phyloP scores from a whole-genome alignment of 2,329 filamentous ascomycete species.

The Talaromyces albobiverticillius region DNA sequence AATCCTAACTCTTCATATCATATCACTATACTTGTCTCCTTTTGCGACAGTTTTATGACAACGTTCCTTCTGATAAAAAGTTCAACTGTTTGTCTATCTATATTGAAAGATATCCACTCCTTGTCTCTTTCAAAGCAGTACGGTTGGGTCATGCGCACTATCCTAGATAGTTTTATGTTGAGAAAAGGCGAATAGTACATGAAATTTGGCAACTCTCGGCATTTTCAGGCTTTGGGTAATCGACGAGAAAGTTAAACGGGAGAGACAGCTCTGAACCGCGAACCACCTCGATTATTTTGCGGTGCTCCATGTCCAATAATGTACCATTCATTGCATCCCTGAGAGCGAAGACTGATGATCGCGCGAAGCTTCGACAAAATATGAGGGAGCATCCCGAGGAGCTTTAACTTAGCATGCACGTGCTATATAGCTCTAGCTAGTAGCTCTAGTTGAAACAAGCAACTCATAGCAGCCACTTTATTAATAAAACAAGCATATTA shows the following conservation, averaged over 20 bases:
- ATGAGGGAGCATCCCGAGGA: too few relatives aligned
- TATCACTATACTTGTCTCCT: slow-evolving; percentile 14
- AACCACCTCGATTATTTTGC: too few relatives aligned
- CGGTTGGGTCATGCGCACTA: neutral
- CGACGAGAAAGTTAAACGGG: neutral
- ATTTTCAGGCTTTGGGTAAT: neutral
- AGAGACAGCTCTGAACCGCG: too few relatives aligned
- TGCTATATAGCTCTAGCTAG: too few relatives aligned
- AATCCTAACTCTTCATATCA: slow-evolving; percentile 35
- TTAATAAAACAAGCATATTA: too few relatives aligned
- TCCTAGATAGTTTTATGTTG: slow-evolving; percentile 4
- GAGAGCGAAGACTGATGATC: too few relatives aligned
- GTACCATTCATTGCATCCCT: too few relatives aligned
- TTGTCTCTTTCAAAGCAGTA: slow-evolving; percentile 3
- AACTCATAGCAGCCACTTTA: too few relatives aligned
- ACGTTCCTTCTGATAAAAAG: slow-evolving; percentile 5
- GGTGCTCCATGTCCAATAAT: too few relatives aligned
- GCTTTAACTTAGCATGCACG: too few relatives aligned
- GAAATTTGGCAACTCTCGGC: neutral
- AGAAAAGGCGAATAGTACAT: slow-evolving; percentile 6
- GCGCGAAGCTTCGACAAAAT: too few relatives aligned
- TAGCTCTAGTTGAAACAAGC: too few relatives aligned
- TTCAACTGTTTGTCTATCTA: slow-evolving; percentile 8
- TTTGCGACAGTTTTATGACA: slow-evolving; percentile 11
- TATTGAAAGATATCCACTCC: slow-evolving; percentile 4